Evolutionary conservation across 306 rosid genomes (phyloP), one percentile per base, ranked within the genome.

Genomic region (Prunus padus): DNA sequence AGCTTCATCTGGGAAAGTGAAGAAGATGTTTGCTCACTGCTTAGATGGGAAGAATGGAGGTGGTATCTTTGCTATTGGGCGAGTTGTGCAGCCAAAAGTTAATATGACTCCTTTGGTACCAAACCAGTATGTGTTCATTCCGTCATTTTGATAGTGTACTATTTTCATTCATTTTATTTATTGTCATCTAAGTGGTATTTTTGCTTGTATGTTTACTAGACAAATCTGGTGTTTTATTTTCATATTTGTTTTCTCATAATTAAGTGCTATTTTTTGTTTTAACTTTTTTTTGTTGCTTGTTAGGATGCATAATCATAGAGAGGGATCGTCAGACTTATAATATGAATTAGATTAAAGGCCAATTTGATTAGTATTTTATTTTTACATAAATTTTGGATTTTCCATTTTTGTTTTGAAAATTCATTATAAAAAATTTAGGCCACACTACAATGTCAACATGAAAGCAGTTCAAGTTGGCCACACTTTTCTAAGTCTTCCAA

Each of bases 21-120:
- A 86, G 84, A 95, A 92, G 88, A 95, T 92, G 91, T 95, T 95
- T 90, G 99, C 99, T 78, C 99, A 95, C 83, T 95, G 99, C 87
- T 88, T 95, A 76, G 90, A 95, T 84, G 97, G 99, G 84, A 82
- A 77, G 75, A 92, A 88, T 85, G 99, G 97, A 72, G 99, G 99
- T 23, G 99, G 99, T 80, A 92, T 95, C 60, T 95, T 95, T 85
- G 99, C 97, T 37, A 90, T 95, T 74, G 99, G 99, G 70, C 97
- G 85, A 82, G 97, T 95, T 75, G 97, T 92, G 80, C 96, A 90
- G 71, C 99, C 99, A 65, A 83, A 88, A 90, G 99, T 95, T 80
- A 95, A 92, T 71, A 76, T 79, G 91, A 95, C 99, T 76, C 97
- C 97, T 2, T 80, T 95, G 84, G 88, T 95, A 51, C 89, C 93